These are phyloP conservation scores for Noccaea bulbosa DNA, from an alignment of 345 rosid species.

Conservation along the genomic window DNA sequence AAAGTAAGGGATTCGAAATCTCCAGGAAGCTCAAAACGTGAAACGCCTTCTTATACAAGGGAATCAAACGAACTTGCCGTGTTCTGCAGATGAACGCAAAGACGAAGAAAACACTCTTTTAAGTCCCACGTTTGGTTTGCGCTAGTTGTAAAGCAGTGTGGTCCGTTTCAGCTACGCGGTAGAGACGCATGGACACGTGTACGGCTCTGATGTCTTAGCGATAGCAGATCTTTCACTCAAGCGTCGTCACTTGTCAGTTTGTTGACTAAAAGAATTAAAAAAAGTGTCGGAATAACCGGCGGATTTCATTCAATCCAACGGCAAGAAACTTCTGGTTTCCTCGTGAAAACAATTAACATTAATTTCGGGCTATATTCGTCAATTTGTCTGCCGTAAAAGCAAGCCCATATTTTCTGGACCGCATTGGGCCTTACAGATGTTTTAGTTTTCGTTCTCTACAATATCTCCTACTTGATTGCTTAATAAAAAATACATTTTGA, in stretches of 20 bases:
- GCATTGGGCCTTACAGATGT: not conserved
- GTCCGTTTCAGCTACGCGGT: conserved; percentile 36
- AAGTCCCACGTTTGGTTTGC: conserved; percentile 25
- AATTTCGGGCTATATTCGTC: conserved; percentile 15
- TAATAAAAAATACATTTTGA: too few species aligned
- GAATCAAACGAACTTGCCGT: conserved; percentile 39
- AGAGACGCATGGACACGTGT: not conserved
- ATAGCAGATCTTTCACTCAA: not conserved
- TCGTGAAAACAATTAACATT: not conserved
- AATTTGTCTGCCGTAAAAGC: not conserved
- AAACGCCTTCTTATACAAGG: conserved; percentile 28
- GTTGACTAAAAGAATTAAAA: not conserved
- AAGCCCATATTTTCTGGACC: not conserved
- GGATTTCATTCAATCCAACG: conserved; percentile 18
- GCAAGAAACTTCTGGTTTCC: conserved; percentile 21
- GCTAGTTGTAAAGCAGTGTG: conserved; percentile 22
- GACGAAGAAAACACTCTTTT: not conserved
- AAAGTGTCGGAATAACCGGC: conserved; percentile 1
- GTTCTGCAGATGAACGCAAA: conserved; percentile 25
- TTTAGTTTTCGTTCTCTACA: too few species aligned
- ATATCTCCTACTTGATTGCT: too few species aligned
- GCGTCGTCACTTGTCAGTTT: conserved; percentile 8
- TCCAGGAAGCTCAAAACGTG: conserved; percentile 17
- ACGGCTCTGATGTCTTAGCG: not conserved
- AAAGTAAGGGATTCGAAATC: not conserved